Evolutionary conservation across 352 stramenopile genomes (phyloP).

Genomic region (Plasmopara halstedii): DNA sequence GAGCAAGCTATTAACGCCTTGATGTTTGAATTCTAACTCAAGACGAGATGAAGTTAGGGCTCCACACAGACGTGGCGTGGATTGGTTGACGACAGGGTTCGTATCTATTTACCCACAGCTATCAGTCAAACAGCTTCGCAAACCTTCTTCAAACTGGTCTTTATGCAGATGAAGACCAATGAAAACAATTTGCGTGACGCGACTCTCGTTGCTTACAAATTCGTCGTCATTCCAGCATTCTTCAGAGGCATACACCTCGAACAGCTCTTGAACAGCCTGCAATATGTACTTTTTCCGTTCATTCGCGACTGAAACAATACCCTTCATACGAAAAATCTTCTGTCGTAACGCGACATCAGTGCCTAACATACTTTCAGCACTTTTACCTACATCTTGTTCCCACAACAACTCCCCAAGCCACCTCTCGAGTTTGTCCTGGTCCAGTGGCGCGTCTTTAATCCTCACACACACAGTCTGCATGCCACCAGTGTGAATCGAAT

Average conservation of each 20-base stretch:
- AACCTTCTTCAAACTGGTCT: constrained; percentile 24
- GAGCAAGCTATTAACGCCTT: no score
- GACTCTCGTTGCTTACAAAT: constrained; percentile 1
- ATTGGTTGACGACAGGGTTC: no score
- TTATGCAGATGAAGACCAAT: constrained; percentile 55
- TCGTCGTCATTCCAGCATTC: constrained; percentile 35
- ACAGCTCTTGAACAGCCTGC: constrained; percentile 77
- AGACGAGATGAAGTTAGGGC: no score
- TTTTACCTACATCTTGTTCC: constrained; percentile 34
- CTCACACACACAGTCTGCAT: constrained; percentile 66
- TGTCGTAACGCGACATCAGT: constrained; percentile 11
- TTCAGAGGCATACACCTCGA: constrained; percentile 63
- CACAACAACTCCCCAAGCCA: constrained; percentile 67
- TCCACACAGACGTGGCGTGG: no score
- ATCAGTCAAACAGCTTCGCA: constrained; percentile 30
- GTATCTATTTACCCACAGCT: not conserved
- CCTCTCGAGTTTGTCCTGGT: constrained; percentile 52
- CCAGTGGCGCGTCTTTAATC: constrained; percentile 29
- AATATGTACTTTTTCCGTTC: constrained; percentile 67
- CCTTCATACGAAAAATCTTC: constrained; percentile 72
- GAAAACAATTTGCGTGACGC: constrained; percentile 54
- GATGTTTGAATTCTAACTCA: no score
- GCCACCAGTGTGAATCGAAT: constrained; percentile 40
- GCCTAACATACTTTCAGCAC: constrained; percentile 2
- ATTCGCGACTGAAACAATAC: constrained; percentile 43